Conservation (phyloP, 2,329 filamentous ascomycete genomes). For the Cladorrhinum sp. region DNA sequence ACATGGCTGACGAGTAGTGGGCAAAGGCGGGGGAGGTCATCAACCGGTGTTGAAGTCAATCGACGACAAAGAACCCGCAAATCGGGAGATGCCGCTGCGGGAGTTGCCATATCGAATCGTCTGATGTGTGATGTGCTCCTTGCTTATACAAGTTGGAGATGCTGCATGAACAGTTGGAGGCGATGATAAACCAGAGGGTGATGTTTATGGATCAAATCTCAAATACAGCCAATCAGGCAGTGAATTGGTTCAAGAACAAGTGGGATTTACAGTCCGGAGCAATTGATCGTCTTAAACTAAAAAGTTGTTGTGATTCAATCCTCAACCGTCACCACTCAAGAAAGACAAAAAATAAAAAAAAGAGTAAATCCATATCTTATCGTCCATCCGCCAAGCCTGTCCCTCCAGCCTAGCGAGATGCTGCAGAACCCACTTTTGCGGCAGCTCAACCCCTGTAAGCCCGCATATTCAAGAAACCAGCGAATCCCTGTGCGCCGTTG, state of each 20-base stretch:
- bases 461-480: neutral
- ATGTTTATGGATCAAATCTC: neutral
- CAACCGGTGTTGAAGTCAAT: slow-evolving; percentile 67
- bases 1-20: slow-evolving; percentile 65
- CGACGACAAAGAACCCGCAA: slow-evolving; percentile 65
- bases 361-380: slow-evolving; percentile 4
- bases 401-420: slow-evolving; percentile 10
- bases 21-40: slow-evolving; percentile 70
- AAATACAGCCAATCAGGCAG: neutral
- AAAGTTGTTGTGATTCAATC: neutral
- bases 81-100: slow-evolving; percentile 47
- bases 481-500: slow-evolving; percentile 19
- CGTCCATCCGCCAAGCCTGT: neutral
- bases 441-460: slow-evolving; percentile 14
- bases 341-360: neutral
- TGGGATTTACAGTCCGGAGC: neutral
- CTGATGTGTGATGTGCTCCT: neutral
- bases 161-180: neutral
- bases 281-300: neutral
- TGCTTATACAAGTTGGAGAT: neutral
- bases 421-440: slow-evolving; percentile 11
- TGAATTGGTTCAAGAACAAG: neutral
- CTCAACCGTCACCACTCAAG: neutral
- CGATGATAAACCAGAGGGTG: neutral
- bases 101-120: neutral